Percentiles rank a stretch among this genome's conserved stretches.
Conservation (phyloP, 176 grass and related monocot species). For the Ampelocalamus luodianensis region DNA sequence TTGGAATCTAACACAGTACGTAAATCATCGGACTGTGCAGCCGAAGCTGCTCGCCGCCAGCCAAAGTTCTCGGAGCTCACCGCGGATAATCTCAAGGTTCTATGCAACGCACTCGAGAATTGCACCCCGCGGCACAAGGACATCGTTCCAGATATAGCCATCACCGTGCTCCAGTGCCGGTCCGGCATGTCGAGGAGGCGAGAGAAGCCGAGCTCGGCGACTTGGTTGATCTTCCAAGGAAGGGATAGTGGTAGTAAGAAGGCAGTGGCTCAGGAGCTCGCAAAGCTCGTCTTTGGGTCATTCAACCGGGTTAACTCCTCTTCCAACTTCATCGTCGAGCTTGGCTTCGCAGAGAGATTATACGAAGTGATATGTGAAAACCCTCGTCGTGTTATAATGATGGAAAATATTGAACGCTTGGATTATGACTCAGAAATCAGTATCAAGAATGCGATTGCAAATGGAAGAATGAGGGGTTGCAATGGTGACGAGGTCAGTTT, state of each 20-base stretch:
- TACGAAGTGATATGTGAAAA: constrained; percentile 51
- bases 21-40: background rate
- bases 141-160: constrained; percentile 54
- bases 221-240: constrained; percentile 64
- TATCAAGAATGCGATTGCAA: constrained; percentile 43
- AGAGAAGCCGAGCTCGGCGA: constrained; percentile 20
- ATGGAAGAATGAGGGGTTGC: constrained; percentile 35
- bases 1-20: background rate
- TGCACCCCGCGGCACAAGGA: constrained; percentile 49
- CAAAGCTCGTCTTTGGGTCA: constrained; percentile 67
- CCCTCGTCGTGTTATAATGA: constrained; percentile 61
- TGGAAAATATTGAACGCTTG: constrained; percentile 45
- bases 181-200: constrained; percentile 48
- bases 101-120: constrained; percentile 60
- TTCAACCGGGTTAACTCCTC: background rate
- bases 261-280: constrained; percentile 63
- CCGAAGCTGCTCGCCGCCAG: background rate
- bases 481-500: constrained; percentile 48
- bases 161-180: constrained; percentile 61
- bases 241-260: constrained; percentile 52
- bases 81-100: constrained; percentile 64
- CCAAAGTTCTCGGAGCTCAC: constrained; percentile 74
- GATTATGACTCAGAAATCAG: constrained; percentile 11
- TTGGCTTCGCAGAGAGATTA: constrained; percentile 26
- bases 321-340: too few relatives aligned